Evolutionary conservation across 306 rosid genomes (phyloP), one percentile per base, ranked within the genome.

Genomic region (Cucurbita moschata): DNA sequence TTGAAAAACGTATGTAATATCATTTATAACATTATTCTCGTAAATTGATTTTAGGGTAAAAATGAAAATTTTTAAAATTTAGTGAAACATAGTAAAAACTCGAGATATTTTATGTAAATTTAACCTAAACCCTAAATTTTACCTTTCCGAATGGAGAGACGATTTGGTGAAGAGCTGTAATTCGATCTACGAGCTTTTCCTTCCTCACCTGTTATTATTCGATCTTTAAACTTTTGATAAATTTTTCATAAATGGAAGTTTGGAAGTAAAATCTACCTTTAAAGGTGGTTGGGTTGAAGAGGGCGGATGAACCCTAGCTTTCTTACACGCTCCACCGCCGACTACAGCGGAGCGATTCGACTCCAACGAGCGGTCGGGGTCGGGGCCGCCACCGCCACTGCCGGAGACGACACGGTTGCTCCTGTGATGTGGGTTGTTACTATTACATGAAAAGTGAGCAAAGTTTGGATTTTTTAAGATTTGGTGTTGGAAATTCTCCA

Each of bases 111-210:
- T 30, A 30, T 30, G 35, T 30, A 30, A 50, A 5, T 50, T 14
- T 50, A 14, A 13, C 53, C 7, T 0, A 5, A 50, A 13, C 35
- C 4, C 1, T 1, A n/a, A 5, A 50, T n/a, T 70, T 82, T 79
- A 90, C 96, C 96, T 90, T 90, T 85, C 96, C 96, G 77, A 90
- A 90, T 71, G 96, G 96, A 77, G 95, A 90, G 77, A 90, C 96
- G 19, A 90, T 81, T 79, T 90, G 96, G 84, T 90, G 96, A 79
- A 90, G 96, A 0, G 96, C 71, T 75, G 96, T 90, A 73, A 90
- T 88, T 85, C 95, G 87, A 83, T 86, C 96, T 14, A 91, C 96
- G 0, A 90, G 88, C 83, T 90, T 90, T 90, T 90, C 96, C 85
- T 90, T 90, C 69, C 96, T 86, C 86, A 88, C 96, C 96, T 90